Percentiles rank a stretch among this genome's conserved stretches.
phyloP scores from a whole-genome alignment of 2,329 filamentous ascomycete species.

The Curvularia spicifera region DNA sequence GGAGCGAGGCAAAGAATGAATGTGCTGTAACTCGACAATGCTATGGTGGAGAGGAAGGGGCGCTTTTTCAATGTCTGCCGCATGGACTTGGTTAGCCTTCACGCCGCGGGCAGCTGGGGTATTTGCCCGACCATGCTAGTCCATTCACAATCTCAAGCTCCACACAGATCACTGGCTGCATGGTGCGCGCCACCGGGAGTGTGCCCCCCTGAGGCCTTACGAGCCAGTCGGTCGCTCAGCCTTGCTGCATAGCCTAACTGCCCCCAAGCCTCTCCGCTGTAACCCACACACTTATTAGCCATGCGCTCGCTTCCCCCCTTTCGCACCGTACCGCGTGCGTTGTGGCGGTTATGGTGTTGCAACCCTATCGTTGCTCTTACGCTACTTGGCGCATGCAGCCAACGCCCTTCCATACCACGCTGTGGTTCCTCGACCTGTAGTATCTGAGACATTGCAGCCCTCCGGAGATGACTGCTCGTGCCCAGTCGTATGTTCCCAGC shows the following conservation, averaged over 20 bases:
- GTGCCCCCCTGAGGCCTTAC: conserved; percentile 31
- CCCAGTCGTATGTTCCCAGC: conserved; percentile 1
- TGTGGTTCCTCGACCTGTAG: conserved; percentile 1
- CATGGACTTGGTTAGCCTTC: conserved; percentile 13
- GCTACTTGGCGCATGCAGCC: conserved; percentile 3
- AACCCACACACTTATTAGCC: conserved; percentile 8
- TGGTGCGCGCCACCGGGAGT: conserved; percentile 18
- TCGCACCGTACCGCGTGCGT: conserved; percentile 10
- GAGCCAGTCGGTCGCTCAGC: conserved; percentile 31
- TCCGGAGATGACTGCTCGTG: conserved; percentile 20
- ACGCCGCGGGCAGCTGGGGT: conserved; percentile 14
- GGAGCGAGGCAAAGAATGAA: conserved; percentile 15
- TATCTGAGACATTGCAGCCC: conserved; percentile 13
- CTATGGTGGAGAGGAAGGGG: conserved; percentile 16
- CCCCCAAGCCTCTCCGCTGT: conserved; percentile 26
- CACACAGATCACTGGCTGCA: conserved; percentile 12
- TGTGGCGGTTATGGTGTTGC: conserved; percentile 34
- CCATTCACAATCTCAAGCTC: neutral
- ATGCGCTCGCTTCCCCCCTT: conserved; percentile 5
- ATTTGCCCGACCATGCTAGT: conserved; percentile 28
- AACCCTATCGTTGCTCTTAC: conserved; percentile 33
- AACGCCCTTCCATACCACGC: conserved; percentile 18
- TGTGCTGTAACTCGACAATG: conserved; percentile 4
- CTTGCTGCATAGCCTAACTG: conserved; percentile 31
- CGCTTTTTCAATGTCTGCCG: conserved; percentile 33